Base-by-base conservation (phyloP, 768 basidiomycete genomes). In the Gymnopilus dilepis region DNA sequence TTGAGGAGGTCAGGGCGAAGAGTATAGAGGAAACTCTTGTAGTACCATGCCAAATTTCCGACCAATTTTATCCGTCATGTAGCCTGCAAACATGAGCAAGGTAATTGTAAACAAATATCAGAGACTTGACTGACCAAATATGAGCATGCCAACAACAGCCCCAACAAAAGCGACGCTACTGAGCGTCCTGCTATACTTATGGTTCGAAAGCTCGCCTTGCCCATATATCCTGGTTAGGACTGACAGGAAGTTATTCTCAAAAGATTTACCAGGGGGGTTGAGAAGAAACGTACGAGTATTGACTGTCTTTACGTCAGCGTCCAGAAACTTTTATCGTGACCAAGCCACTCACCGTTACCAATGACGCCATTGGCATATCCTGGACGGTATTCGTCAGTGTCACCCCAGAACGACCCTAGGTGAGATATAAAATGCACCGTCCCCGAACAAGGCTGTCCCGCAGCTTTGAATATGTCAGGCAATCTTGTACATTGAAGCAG, bases 41-140 rank as follows among this genome's bases (percentile, higher is more conserved):
- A n/a, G n/a, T 60, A 90, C 89, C 94, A 95, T 95, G 65, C 94
- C 94, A 67, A 89, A 90, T 70, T 95, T 96, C 45, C 90, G 84
- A 11, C 95, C 94, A 64, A 95, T 67, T 73, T 92, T 93, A 73
- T 96, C 95, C 11, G 91, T 91, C 62, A 95, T 78, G 70, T 86
- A 93, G 22, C 84, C 84, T 57, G 24, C 12, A 21, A 17, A 12
- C 11, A n/a, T 19, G 19, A 40, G 19, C 8, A 21, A 38, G 11
- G n/a, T 21, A 0, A 40, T 15, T 12, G 11, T 7, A 24, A 0
- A 12, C 6, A 40, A 4, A 41, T 21, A 4, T n/a, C n/a, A n/a
- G n/a, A 34, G 17, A 15, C 34, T 6, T 5, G 5, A 62, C 73
- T 42, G 51, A 75, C 92, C 91, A 67, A 95, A 94, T 45, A 72